phyloP scores from a whole-genome alignment of 2,329 filamentous ascomycete genomes.

The Neofusicoccum umdonicola region DNA sequence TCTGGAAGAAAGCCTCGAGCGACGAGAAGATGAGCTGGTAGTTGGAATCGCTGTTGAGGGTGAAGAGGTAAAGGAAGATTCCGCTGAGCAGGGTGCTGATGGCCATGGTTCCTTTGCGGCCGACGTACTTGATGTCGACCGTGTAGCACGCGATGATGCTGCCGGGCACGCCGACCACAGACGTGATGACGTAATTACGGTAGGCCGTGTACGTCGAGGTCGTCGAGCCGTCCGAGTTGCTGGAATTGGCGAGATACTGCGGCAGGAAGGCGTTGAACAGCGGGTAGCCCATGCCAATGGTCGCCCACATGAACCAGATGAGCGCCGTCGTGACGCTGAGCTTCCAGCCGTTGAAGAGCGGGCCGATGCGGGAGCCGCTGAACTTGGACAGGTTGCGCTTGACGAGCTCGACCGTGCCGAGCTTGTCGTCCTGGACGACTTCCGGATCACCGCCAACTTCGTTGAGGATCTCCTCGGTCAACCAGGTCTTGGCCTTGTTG shows the following conservation, averaged over 20 bases:
- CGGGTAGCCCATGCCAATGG: constrained; percentile 82
- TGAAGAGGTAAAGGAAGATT: constrained; percentile 66
- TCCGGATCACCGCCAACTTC: constrained; percentile 51
- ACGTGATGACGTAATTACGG: constrained; percentile 80
- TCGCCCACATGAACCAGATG: constrained; percentile 78
- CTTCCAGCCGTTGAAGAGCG: constrained; percentile 56
- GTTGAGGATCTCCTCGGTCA: constrained; percentile 68
- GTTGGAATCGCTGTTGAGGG: constrained; percentile 55
- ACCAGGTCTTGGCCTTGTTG: constrained; percentile 53
- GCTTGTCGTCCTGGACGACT: constrained; percentile 37
- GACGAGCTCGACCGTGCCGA: constrained; percentile 51
- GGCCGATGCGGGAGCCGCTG: constrained; percentile 63
- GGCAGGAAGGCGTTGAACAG: constrained; percentile 91
- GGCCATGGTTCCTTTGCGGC: constrained; percentile 71
- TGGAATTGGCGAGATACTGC: constrained; percentile 70
- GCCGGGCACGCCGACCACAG: constrained; percentile 72
- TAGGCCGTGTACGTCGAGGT: constrained; percentile 51
- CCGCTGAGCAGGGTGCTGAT: constrained; percentile 66
- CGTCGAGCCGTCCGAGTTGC: constrained; percentile 26
- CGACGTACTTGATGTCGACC: constrained; percentile 68
- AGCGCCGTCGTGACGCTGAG: constrained; percentile 50
- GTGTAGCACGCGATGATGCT: constrained; percentile 71
- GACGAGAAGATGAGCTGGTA: constrained; percentile 66
- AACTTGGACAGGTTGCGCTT: constrained; percentile 63
- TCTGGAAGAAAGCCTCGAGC: constrained; percentile 66